phyloP scores from a whole-genome alignment of 306 rosid species.

The Ceratonia siliqua region DNA sequence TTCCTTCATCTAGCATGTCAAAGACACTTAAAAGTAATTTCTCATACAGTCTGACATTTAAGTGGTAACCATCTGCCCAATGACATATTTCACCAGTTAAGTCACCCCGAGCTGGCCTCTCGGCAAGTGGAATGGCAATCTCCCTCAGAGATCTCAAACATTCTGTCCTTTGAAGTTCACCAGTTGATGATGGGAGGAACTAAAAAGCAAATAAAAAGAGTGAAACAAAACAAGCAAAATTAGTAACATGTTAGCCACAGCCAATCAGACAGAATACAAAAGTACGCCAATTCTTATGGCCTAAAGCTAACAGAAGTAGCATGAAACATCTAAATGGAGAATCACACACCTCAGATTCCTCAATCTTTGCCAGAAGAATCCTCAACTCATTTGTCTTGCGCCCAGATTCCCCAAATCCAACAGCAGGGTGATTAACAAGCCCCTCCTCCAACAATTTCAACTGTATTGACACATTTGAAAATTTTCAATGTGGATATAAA shows the following conservation, averaged over 20 bases:
- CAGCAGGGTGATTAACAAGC: slow-evolving; percentile 82
- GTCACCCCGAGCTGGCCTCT: slow-evolving; percentile 98
- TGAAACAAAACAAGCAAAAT: slow-evolving; percentile 3
- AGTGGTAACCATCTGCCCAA: slow-evolving; percentile 97
- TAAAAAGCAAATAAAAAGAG: slow-evolving; percentile 43
- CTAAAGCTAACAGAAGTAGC: slow-evolving; percentile 12
- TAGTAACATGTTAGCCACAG: slow-evolving; percentile 30
- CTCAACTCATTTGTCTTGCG: slow-evolving; percentile 85
- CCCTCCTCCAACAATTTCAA: slow-evolving; percentile 96
- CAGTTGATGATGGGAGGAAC: slow-evolving; percentile 82
- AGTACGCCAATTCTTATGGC: slow-evolving; percentile 26
- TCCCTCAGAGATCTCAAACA: slow-evolving; percentile 91
- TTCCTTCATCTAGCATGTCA: slow-evolving; percentile 97
- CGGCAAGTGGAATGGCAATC: slow-evolving; percentile 80
- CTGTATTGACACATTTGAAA: slow-evolving; percentile 50
- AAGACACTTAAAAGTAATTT: slow-evolving; percentile 89
- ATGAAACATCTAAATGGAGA: slow-evolving; percentile 26
- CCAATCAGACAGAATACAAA: slow-evolving; percentile 18
- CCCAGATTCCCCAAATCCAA: slow-evolving; percentile 95
- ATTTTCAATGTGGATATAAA: slow-evolving; percentile 30
- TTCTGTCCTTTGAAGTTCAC: slow-evolving; percentile 93
- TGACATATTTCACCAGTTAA: slow-evolving; percentile 99
- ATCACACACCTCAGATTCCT: slow-evolving; percentile 85
- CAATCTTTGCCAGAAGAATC: slow-evolving; percentile 91
- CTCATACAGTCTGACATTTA: slow-evolving; percentile 89